Evolutionary conservation across 768 basidiomycete genomes (phyloP), one percentile per base, ranked within the genome.

Genomic region (Tricholoma bakamatsutake): DNA sequence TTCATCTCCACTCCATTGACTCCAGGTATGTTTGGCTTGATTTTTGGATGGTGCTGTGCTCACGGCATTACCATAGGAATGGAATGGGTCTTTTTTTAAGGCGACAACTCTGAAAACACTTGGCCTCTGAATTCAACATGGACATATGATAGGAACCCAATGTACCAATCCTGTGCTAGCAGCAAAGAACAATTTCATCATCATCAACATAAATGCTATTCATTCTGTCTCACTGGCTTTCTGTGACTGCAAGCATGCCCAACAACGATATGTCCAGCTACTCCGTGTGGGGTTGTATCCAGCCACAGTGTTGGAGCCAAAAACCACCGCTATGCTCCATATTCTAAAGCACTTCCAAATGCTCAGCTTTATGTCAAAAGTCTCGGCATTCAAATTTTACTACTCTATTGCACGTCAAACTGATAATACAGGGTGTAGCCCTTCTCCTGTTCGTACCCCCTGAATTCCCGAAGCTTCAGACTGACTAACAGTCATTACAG

Each of bases 291-390:
- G 53, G 12, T 48, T 53, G n/a, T 57, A 45, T 46, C 61, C 62
- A 9, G 57, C 60, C 9, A 61, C 60, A 4, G 13, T 30, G 3
- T 21, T 28, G 3, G 28, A 53, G 7, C 62, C 62, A 3, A 39
- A 57, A 37, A 59, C 60, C 0, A 53, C 39, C 1, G 60, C 58
- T 5, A 61, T 53, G 7, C 53, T 61, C 34, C 28, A 43, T 3
- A 8, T 59, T 13, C 28, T 61, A 21, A 49, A 60, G 34, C 13
- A 24, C 21, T 24, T 24, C 21, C 21, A 24, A 24, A 24, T 24
- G 21, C 37, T 62, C 10, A 40, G 46, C 2, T 55, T 64, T 5
- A 51, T 53, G 51, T 61, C 55, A 2, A 60, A 64, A 45, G 40
- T 57, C 8, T 56, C 57, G 0, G 50, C 56, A 5, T 57, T 57